Percentiles rank a stretch among this genome's conserved stretches.
These are phyloP conservation scores for Penicillium fimorum DNA, from an alignment of 495 filamentous ascomycete species.

Conservation along the genomic window DNA sequence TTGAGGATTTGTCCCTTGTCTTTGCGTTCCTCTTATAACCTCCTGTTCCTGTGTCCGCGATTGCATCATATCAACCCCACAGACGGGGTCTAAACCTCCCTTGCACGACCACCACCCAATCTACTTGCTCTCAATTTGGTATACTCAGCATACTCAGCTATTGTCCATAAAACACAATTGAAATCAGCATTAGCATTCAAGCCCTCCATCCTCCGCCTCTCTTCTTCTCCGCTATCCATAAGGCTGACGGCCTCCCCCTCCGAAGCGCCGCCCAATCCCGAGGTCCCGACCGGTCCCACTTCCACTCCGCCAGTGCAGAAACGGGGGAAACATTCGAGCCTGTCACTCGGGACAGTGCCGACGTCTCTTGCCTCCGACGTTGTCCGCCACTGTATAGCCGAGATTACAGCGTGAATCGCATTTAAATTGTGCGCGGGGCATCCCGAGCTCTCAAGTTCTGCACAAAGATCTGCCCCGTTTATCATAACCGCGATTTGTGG, in stretches of 20 bases:
- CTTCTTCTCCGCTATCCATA: slow-evolving; percentile 9
- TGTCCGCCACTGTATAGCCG: slow-evolving; percentile 4
- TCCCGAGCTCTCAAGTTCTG: background rate
- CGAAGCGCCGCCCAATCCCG: slow-evolving; percentile 26
- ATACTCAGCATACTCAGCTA: background rate
- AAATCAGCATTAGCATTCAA: background rate
- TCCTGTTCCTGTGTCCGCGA: background rate
- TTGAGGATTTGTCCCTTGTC: background rate
- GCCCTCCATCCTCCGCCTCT: background rate
- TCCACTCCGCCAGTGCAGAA: slow-evolving; percentile 20
- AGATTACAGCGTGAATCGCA: background rate
- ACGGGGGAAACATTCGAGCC: slow-evolving; percentile 13
- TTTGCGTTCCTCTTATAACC: background rate
- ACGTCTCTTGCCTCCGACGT: slow-evolving; percentile 2
- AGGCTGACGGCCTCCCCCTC: slow-evolving; percentile 25
- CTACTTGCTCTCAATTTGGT: background rate
- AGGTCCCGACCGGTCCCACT: slow-evolving; percentile 21
- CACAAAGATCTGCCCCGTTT: slow-evolving; percentile 4
- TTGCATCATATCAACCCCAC: background rate
- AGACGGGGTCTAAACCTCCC: background rate
- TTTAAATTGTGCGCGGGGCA: background rate
- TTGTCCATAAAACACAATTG: background rate
- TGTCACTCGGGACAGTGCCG: slow-evolving; percentile 13
- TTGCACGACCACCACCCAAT: background rate
- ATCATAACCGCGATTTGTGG: slow-evolving; percentile 4